phyloP scores from a whole-genome alignment of 1,139 yeast species.

The Saccharomyces hybrid region DNA sequence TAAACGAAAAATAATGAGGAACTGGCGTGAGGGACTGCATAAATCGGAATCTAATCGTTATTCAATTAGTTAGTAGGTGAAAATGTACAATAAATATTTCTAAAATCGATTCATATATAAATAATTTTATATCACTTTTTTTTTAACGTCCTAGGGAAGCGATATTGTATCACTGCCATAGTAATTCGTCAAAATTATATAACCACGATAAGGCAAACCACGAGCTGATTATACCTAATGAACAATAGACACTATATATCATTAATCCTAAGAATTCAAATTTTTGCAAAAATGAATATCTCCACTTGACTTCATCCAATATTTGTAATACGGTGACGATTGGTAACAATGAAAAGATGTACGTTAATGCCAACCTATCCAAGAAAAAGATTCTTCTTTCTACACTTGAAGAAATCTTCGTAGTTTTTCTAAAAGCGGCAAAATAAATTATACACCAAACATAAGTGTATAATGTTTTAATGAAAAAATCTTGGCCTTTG shows the following conservation, averaged over 20 bases:
- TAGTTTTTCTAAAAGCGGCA: slow-evolving; percentile 60
- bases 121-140: not conserved
- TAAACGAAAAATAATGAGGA: not conserved
- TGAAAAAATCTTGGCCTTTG: slow-evolving; percentile 70
- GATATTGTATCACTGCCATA: slow-evolving; percentile 38
- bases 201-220: slow-evolving; percentile 90
- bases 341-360: slow-evolving; percentile 61
- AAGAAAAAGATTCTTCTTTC: slow-evolving; percentile 50
- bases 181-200: slow-evolving; percentile 67
- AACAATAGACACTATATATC: slow-evolving; percentile 79
- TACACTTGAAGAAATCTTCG: slow-evolving; percentile 40
- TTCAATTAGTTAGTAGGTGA: not conserved
- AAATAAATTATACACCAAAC: slow-evolving; percentile 80
- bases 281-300: slow-evolving; percentile 38
- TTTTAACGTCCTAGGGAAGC: not conserved
- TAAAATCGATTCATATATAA: not conserved
- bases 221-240: slow-evolving; percentile 74
- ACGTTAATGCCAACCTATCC: slow-evolving; percentile 63
- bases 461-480: slow-evolving; percentile 71
- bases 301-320: slow-evolving; percentile 50
- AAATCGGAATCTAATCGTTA: not conserved
- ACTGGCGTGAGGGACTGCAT: not conserved
- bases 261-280: slow-evolving; percentile 73
- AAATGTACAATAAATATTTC: not conserved
- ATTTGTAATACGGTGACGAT: slow-evolving; percentile 49